A percentile compares a stretch with the other conserved stretches of the same genome.
Evolutionary conservation across 1,284 basidiomycete genomes (phyloP).

Genomic region (Fistulinella cinereoalba): DNA sequence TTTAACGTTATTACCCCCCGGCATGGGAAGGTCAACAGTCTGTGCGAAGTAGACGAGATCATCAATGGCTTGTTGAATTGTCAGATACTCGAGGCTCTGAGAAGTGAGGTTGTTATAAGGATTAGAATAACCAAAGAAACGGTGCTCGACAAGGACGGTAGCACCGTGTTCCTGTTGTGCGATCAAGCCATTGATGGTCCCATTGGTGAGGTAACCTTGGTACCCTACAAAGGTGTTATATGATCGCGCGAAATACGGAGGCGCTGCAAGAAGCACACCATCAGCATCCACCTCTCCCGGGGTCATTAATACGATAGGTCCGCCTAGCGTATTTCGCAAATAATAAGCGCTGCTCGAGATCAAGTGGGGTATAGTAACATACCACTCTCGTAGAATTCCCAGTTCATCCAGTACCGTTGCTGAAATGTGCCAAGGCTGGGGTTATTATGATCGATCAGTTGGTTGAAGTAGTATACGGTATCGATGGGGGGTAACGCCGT

Average conservation of each 20-base stretch:
- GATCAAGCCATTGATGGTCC: constrained; percentile 61
- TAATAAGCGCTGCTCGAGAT: background rate
- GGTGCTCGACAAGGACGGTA: constrained; percentile 58
- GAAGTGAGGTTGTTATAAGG: constrained; percentile 62
- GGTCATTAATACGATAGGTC: constrained; percentile 63
- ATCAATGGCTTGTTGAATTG: constrained; percentile 69
- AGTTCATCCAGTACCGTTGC: constrained; percentile 69
- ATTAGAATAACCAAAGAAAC: constrained; percentile 53
- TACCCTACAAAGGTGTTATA: constrained; percentile 44
- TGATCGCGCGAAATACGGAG: constrained; percentile 35
- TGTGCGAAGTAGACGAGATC: constrained; percentile 70
- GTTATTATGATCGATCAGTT: constrained; percentile 70
- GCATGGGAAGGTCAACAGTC: constrained; percentile 64
- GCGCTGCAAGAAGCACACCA: constrained; percentile 25
- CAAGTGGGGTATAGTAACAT: constrained; percentile 5
- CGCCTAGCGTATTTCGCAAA: constrained; percentile 43
- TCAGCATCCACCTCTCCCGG: constrained; percentile 47
- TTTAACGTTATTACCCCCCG: constrained; percentile 54
- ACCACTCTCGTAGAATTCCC: constrained; percentile 60
- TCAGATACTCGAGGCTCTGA: constrained; percentile 55
- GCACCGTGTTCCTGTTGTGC: constrained; percentile 65
- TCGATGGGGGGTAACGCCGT: constrained; percentile 29
- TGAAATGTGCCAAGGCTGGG: constrained; percentile 73
- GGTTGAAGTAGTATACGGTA: constrained; percentile 63
- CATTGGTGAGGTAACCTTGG: constrained; percentile 58